Evolutionary conservation across 306 rosid species (phyloP).

Genomic region (Acacia crassicarpa): DNA sequence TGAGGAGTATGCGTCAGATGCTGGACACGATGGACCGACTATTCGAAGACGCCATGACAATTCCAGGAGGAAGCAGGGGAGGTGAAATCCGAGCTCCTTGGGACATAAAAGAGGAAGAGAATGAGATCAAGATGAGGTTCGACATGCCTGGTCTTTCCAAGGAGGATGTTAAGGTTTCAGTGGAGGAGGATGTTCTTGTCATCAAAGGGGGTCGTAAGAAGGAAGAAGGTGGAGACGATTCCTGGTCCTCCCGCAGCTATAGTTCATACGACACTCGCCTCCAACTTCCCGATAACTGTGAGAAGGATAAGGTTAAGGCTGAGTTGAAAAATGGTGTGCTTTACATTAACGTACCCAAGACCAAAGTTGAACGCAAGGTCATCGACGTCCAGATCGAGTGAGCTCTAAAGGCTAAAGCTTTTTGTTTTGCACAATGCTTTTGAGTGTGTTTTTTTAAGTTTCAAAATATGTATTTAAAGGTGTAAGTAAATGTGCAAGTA

Average conservation of each 20-base stretch:
- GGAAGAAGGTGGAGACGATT: constrained; percentile 41
- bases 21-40: constrained; percentile 70
- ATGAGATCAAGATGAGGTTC: constrained; percentile 66
- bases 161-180: constrained; percentile 67
- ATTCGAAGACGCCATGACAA: constrained; percentile 50
- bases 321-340: constrained; percentile 91
- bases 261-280: constrained; percentile 61
- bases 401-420: neutral
- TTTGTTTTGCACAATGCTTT: neutral
- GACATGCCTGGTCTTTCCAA: constrained; percentile 92
- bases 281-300: constrained; percentile 62
- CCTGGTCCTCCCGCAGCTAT: constrained; percentile 50
- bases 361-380: constrained; percentile 71
- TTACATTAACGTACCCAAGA: constrained; percentile 63
- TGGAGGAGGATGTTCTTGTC: constrained; percentile 66
- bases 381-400: constrained; percentile 66
- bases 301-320: constrained; percentile 69
- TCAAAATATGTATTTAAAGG: neutral
- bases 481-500: neutral
- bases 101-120: constrained; percentile 73
- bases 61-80: constrained; percentile 46
- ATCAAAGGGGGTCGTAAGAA: constrained; percentile 49
- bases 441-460: neutral
- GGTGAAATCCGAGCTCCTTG: constrained; percentile 63
- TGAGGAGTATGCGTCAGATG: constrained; percentile 82